Percentiles rank a stretch among this genome's conserved stretches.
Conservation (phyloP, 176 grass and related monocot species). For the Oryza australiensis region DNA sequence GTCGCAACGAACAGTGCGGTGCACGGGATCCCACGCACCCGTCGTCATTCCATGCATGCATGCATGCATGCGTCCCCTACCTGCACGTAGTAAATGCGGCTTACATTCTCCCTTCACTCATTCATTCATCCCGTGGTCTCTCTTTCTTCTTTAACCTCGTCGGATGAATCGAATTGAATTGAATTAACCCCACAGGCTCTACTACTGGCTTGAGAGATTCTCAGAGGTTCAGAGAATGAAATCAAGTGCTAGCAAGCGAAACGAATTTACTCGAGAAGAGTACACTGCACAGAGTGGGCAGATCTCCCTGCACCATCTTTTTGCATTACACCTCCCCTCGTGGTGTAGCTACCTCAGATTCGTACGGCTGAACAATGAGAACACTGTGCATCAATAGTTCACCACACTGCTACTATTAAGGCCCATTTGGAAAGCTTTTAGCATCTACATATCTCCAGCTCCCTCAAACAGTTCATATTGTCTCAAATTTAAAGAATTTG, state of each 20-base stretch:
- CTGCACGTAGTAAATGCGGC: conserved; percentile 32
- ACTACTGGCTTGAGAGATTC: too few relatives aligned
- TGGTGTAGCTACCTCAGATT: not conserved
- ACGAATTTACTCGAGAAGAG: not conserved
- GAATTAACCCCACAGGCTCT: too few relatives aligned
- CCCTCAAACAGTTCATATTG: too few relatives aligned
- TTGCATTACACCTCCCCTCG: not conserved
- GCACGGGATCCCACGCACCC: conserved; percentile 22
- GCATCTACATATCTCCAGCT: too few relatives aligned
- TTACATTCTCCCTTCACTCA: conserved; percentile 11
- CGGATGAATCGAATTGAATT: not conserved
- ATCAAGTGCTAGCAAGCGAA: not conserved
- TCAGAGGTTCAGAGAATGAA: not conserved
- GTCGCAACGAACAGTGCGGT: not conserved
- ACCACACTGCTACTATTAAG: not conserved
- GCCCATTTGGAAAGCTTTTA: too few relatives aligned
- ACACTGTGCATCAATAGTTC: not conserved
- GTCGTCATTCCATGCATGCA: not conserved
- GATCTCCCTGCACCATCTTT: not conserved
- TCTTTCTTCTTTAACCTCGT: not conserved
- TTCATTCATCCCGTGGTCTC: not conserved
- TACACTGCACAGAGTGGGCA: not conserved
- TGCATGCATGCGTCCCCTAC: not conserved
- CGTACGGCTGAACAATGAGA: not conserved
- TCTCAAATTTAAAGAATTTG: too few relatives aligned